These are phyloP conservation scores for Candida ficus DNA, from an alignment of 805 yeast genomes.

Conservation along the genomic window DNA sequence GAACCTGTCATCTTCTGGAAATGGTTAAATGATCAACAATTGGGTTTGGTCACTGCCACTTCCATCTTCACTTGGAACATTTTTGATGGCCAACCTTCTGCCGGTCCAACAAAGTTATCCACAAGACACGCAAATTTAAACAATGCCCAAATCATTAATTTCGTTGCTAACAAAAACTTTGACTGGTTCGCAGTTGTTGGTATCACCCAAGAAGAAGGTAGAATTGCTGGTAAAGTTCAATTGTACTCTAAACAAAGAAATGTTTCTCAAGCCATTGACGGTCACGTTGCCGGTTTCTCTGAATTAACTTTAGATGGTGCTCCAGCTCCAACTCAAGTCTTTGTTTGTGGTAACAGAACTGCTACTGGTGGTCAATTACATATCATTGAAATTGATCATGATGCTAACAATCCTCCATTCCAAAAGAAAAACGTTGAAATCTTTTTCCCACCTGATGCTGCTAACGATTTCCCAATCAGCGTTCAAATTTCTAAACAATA, in stretches of 20 bases:
- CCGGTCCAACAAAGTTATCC: constrained; percentile 77
- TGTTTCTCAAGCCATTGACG: constrained; percentile 95
- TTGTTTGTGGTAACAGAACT: constrained; percentile 87
- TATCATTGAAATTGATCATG: constrained; percentile 94
- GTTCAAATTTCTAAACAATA: constrained; percentile 79
- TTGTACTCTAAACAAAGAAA: constrained; percentile 82
- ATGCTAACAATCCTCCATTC: constrained; percentile 78
- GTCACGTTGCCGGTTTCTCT: constrained; percentile 93
- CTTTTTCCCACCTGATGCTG: constrained; percentile 95
- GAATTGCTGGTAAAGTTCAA: constrained; percentile 95
- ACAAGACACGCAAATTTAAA: constrained; percentile 76
- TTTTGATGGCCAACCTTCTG: constrained; percentile 68
- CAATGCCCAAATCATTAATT: constrained; percentile 85
- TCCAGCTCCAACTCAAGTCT: constrained; percentile 65
- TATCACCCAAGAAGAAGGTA: constrained; percentile 87
- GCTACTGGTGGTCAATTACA: constrained; percentile 77
- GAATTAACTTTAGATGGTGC: constrained; percentile 70
- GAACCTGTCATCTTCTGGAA: constrained; percentile 95
- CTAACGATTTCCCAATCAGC: constrained; percentile 94
- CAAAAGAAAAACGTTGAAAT: constrained; percentile 87
- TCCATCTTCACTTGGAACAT: constrained; percentile 78
- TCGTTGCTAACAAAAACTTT: constrained; percentile 71
- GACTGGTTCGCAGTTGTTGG: constrained; percentile 97
- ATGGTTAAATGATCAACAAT: constrained; percentile 70
- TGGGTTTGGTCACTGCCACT: constrained; percentile 82